Conservation (phyloP, 768 basidiomycete species). For the Hortiboletus flavorubellus region DNA sequence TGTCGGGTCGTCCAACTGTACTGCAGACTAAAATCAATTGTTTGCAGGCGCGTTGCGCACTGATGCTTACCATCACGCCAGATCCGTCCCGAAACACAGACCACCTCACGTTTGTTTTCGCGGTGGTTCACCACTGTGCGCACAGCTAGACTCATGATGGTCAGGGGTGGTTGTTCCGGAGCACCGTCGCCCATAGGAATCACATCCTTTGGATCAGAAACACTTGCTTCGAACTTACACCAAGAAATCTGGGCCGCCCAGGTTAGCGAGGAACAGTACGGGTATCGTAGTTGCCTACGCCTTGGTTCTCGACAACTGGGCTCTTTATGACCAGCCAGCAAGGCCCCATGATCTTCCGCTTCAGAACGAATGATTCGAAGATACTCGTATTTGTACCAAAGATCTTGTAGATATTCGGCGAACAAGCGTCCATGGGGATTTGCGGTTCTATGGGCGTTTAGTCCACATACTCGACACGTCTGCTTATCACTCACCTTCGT, state of each 20-base stretch:
- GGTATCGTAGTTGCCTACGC: conserved; percentile 46
- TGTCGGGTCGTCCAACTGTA: conserved; percentile 85
- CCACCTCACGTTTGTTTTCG: conserved; percentile 91
- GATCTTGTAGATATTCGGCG: conserved; percentile 81
- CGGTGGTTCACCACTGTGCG: conserved; percentile 92
- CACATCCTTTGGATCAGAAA: conserved; percentile 83
- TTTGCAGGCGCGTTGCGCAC: background rate
- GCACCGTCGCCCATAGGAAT: conserved; percentile 79
- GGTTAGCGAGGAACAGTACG: background rate
- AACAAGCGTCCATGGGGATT: conserved; percentile 68
- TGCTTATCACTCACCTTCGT: conserved; percentile 56
- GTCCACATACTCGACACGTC: background rate
- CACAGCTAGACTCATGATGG: conserved; percentile 83
- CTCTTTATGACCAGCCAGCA: conserved; percentile 92
- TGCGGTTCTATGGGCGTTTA: conserved; percentile 31
- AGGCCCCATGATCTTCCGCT: conserved; percentile 98
- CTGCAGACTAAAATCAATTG: conserved; percentile 37
- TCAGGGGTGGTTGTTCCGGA: conserved; percentile 79
- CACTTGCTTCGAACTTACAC: conserved; percentile 91
- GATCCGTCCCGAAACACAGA: conserved; percentile 78
- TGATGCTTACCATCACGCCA: conserved; percentile 67
- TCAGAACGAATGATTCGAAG: conserved; percentile 90
- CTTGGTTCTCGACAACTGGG: conserved; percentile 70
- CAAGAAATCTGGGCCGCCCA: conserved; percentile 73
- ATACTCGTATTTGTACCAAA: conserved; percentile 91